Evolutionary conservation across 139 green algal genomes (phyloP), one percentile per base, ranked within the genome.

Genomic region (Haematococcus sp.): DNA sequence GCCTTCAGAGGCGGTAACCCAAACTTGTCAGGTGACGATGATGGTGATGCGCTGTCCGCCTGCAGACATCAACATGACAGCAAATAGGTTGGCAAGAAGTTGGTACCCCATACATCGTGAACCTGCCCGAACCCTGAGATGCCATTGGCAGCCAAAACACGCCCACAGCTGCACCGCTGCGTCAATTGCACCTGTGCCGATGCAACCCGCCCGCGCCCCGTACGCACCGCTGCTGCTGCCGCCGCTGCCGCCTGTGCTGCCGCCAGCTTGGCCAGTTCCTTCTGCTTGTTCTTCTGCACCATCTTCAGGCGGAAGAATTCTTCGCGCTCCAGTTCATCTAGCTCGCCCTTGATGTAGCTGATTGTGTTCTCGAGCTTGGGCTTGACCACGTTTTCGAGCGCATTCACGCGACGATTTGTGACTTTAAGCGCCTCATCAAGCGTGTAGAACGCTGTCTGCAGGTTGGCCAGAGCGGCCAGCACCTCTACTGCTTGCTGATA

Each of bases 241-340:
- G 40, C 40, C 11, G 40, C 40, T 49, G 40, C 40, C 40, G 52
- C 51, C 30, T 33, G 4, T 46, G n/a, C 46, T 33, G 52, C 54
- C 20, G 25, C 32, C 52, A 27, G 27, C 51, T 46, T 25, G 19
- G 58, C 73, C 43, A 63, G 49, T 25, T 30, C 34, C 68, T 90
- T 90, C 68, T 86, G 79, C 85, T 90, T 90, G 74, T 90, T 90
- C 75, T 90, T 90, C 72, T 90, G 85, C 65, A 84, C 78, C 63
- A 83, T 84, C 46, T 98, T 99, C 70, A 99, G 79, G 43, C 79
- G 81, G 88, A 99, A 99, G 74, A 99, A 99, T 83, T 99, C 96
- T 86, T 99, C 96, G 25, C 96, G 86, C 90, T 99, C 96, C 71
- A 99, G 84, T 88, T 99, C 96, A 73, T 99, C 96, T 51, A 99